Evolutionary conservation across 495 filamentous ascomycete genomes (phyloP), one percentile per base, ranked within the genome.

Genomic region (Hapsidospora chrysogenum): DNA sequence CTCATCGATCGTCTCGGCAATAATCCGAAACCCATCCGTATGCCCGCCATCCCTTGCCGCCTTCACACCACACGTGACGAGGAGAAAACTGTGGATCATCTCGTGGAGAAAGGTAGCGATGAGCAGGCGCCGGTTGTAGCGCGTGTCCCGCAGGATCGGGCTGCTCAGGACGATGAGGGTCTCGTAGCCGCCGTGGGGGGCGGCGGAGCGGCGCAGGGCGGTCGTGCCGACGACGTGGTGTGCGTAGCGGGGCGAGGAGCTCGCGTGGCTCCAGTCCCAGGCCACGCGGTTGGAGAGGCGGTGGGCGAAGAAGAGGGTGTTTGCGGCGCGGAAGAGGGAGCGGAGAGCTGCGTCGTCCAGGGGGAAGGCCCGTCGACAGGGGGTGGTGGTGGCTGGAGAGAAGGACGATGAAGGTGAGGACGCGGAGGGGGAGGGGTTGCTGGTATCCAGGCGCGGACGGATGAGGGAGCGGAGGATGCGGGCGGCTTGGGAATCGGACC

Each of bases 51-150:
- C 51, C 15, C 53, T 41, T 14, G 54, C 42, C 0, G 67, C 65
- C 4, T 51, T 41, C 35, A 71, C 68, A 19, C 69, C 69, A 41
- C 62, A 64, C 36, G 48, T 51, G 30, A 73, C 62, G 39, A 73
- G 72, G 23, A 73, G 47, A 40, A 69, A 73, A 43, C 64, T 61
- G 44, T 73, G 69, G 27, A 72, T 60, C 16, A 70, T 52, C 48
- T 73, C 69, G 44, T 73, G 69, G 35, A 73, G 45, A 36, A 73
- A 70, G 2, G 69, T 64, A 14, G 60, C 64, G 36, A 73, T 68
- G 19, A 73, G 56, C 20, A 73, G 53, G 25, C 60, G 53, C 10
- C 64, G 47, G 41, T 64, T 64, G 46, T 64, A 72, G 25, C 48
- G 51, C 21, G 42, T 39, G 31, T 58, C 50, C 17, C 52, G 47